Conservation (phyloP, 768 basidiomycete genomes). For the Lentinula aciculospora region DNA sequence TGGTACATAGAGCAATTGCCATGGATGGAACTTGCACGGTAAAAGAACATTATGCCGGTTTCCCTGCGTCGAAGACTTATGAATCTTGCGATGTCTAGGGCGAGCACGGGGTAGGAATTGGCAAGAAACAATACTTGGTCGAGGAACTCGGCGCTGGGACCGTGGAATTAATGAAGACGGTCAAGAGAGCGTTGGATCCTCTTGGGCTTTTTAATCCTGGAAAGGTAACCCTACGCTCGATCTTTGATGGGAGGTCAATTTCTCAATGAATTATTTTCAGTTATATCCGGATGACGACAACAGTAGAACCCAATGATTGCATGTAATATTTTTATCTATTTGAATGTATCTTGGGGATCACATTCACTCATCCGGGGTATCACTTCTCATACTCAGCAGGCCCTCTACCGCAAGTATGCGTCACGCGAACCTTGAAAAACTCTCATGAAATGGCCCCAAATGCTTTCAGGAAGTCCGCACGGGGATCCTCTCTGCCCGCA, state of each 20-base stretch:
- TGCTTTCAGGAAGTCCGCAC: not conserved
- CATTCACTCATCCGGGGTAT: not conserved
- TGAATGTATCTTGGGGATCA: not conserved
- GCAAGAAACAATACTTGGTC: conserved; percentile 73
- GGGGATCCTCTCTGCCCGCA: not conserved
- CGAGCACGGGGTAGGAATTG: conserved; percentile 85
- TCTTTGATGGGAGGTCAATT: not conserved
- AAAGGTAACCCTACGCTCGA: conserved; percentile 41
- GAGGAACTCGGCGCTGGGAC: conserved; percentile 82
- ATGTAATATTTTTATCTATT: too few relatives aligned
- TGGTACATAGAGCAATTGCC: conserved; percentile 63
- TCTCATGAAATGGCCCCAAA: not conserved
- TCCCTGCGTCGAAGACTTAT: not conserved
- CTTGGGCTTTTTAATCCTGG: conserved; percentile 78
- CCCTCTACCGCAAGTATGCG: not conserved
- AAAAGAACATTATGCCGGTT: not conserved
- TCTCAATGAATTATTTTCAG: not conserved
- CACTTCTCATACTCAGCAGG: not conserved
- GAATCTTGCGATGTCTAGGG: conserved; percentile 24
- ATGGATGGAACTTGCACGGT: conserved; percentile 67
- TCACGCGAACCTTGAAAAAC: not conserved
- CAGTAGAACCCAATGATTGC: not conserved
- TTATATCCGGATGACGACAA: conserved; percentile 5
- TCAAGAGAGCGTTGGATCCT: conserved; percentile 75
- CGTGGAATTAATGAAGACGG: conserved; percentile 75